These are phyloP conservation scores for Discostella stelligeroides DNA, from an alignment of 108 stramenopile species.

Conservation along the genomic window DNA sequence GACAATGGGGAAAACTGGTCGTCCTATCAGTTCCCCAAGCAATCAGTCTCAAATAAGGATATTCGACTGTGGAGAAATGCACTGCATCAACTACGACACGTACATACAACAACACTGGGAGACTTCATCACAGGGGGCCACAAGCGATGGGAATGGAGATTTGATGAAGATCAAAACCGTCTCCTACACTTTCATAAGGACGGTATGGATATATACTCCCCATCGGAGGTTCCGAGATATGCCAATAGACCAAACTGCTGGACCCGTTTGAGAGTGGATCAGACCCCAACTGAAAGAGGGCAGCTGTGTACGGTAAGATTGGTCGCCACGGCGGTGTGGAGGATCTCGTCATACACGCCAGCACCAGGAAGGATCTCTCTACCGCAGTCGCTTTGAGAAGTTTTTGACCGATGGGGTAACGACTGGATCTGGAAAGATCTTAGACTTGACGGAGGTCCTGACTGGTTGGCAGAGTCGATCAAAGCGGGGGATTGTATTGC, in stretches of 20 bases:
- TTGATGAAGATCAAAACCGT: neutral
- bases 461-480: neutral
- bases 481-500: neutral
- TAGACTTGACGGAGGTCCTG: neutral
- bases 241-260: neutral
- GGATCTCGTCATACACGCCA: neutral
- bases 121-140: neutral
- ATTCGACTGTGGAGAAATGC: too few species aligned
- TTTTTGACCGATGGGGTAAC: neutral
- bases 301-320: neutral
- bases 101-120: neutral
- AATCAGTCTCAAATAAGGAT: too few species aligned
- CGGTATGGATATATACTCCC: neutral
- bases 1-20: neutral
- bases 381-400: neutral
- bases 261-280: neutral
- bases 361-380: neutral
- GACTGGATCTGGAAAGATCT: neutral
- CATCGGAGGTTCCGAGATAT: neutral
- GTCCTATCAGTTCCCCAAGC: neutral
- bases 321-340: neutral
- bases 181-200: neutral
- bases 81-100: too few species aligned
- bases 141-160: too few species aligned
- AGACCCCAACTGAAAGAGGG: neutral